Conservation (phyloP, 768 basidiomycete species). For the Tulasnella sp. region DNA sequence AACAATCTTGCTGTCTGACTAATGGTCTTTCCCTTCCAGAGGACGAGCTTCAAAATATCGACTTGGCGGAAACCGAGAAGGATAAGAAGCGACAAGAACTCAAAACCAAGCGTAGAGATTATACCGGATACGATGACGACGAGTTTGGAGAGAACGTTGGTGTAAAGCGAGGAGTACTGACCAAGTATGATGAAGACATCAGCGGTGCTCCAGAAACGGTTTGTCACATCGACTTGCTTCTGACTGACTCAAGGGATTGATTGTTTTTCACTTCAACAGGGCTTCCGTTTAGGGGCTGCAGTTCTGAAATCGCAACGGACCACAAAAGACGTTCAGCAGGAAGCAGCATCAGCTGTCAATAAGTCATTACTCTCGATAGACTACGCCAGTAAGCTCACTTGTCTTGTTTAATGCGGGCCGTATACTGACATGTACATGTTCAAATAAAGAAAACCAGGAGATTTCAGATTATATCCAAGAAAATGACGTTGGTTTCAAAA, state of each 20-base stretch:
- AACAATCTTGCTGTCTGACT: constrained; percentile 11
- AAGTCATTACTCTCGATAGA: constrained; percentile 74
- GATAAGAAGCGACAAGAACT: constrained; percentile 65
- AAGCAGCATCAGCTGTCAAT: constrained; percentile 51
- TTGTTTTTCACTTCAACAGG: constrained; percentile 33
- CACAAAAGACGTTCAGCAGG: constrained; percentile 38
- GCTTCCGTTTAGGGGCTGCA: constrained; percentile 72
- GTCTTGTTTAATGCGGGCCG: not conserved
- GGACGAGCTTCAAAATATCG: constrained; percentile 94
- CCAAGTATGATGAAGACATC: constrained; percentile 90
- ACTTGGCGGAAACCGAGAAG: constrained; percentile 81
- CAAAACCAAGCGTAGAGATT: constrained; percentile 80
- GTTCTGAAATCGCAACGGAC: constrained; percentile 28
- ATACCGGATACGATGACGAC: constrained; percentile 93
- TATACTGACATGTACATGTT: constrained; percentile 18
- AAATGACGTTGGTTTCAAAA: constrained; percentile 91
- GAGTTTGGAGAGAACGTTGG: constrained; percentile 72
- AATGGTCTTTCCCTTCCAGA: constrained; percentile 36
- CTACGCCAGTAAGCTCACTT: constrained; percentile 60
- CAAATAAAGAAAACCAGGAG: constrained; percentile 60
- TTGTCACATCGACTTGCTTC: constrained; percentile 21
- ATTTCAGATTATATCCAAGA: constrained; percentile 81
- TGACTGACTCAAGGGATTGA: not conserved
- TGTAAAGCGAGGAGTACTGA: constrained; percentile 68
- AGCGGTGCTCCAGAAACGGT: constrained; percentile 62